Base-by-base conservation (phyloP, 164 flowering plant species). In the Kalanchoe fedtschenkoi region DNA sequence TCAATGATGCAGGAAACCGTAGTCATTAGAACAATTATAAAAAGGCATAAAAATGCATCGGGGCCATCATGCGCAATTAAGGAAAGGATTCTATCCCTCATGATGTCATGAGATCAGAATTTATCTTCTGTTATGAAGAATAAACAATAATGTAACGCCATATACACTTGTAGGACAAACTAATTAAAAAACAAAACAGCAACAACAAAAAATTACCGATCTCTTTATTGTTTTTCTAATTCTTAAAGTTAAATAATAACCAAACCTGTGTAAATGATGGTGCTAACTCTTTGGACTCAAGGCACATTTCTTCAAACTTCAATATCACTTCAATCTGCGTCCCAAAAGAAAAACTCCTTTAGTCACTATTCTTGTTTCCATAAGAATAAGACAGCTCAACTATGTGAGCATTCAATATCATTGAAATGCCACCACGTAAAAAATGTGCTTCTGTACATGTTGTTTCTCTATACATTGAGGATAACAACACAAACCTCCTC, bases 221-320 rank as follows among this genome's bases (percentile, higher is more conserved):
- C 24, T n/a, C 7, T 43, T 32, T 28, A 33, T 39, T 35, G 46
- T 42, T 14, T 29, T 1, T 28, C 29, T 6, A 11, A 19, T 47
- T 47, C 28, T 17, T 17, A 55, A 17, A 42, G 34, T 15, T 51
- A 46, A 28, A 11, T 8, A 39, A 15, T 7, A 64, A 21, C 67
- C 69, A 65, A 76, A 88, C 98, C 87, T 72, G 70, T 10, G 80
- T 64, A 79, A 93, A 93, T 28, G 80, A 55, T 37, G 90, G 74
- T 53, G 87, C 65, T 63, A 86, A 84, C 24, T 83, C 95, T 74
- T 70, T 92, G 38, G 84, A 82, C 67, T 86, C 96, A 66, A 75
- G 67, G 73, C 99, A 90, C 76, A 93, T 88, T 66, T 93, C 99
- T 77, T 93, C 99, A 74, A 88, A 84, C 75, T 87, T 93, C 72